Percentiles rank a stretch among this genome's conserved stretches.
These are phyloP conservation scores for Metarhizium rileyi DNA, from an alignment of 2,329 filamentous ascomycete species.

Conservation along the genomic window DNA sequence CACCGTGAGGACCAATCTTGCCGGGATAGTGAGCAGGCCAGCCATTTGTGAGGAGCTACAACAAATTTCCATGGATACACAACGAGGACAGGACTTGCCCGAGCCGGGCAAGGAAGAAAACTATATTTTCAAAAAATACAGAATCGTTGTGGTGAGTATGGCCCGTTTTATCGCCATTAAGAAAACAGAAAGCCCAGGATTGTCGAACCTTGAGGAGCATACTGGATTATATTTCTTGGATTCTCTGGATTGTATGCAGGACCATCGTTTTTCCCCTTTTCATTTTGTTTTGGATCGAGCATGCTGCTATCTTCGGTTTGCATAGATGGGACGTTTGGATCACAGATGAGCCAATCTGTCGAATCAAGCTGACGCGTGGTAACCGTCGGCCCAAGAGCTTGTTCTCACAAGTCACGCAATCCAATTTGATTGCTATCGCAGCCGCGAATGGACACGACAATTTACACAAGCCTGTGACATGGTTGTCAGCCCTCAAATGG, in stretches of 20 bases:
- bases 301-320: slow-evolving; percentile 2
- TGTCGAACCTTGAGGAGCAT: neutral
- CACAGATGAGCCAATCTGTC: neutral
- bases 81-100: slow-evolving; percentile 10
- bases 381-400: slow-evolving; percentile 7
- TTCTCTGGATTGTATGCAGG: neutral
- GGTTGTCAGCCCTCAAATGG: neutral
- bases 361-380: slow-evolving; percentile 5
- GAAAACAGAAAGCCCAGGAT: neutral
- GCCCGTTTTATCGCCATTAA: neutral
- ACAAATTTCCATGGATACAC: neutral
- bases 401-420: slow-evolving; percentile 11
- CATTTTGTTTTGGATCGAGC: neutral
- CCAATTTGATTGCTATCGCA: slow-evolving; percentile 15
- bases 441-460: slow-evolving; percentile 8
- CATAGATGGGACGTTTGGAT: neutral
- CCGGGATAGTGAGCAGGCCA: neutral
- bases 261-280: neutral
- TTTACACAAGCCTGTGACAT: neutral
- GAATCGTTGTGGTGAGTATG: slow-evolving; percentile 6
- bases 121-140: neutral
- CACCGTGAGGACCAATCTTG: neutral
- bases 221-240: neutral
- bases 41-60: neutral
- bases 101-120: slow-evolving; percentile 7